These are phyloP conservation scores for Protea cynaroides DNA, from an alignment of 164 flowering plant species.

Conservation along the genomic window DNA sequence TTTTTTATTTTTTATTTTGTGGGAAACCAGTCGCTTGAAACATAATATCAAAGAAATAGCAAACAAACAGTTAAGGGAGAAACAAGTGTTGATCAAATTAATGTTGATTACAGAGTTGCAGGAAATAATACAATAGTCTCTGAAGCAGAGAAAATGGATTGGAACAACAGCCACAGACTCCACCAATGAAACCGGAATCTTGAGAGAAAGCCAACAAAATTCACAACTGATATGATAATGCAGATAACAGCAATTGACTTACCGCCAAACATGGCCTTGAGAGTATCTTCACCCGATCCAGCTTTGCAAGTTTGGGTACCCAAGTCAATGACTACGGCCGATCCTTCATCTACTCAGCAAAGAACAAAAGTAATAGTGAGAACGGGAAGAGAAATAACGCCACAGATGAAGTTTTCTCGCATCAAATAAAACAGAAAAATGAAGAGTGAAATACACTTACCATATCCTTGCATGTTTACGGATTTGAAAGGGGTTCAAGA, in stretches of 20 bases:
- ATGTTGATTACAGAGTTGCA: too few relatives aligned
- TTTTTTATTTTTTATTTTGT: too few relatives aligned
- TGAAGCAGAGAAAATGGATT: too few relatives aligned
- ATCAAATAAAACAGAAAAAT: background rate
- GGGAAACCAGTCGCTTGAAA: too few relatives aligned
- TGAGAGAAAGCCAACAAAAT: background rate
- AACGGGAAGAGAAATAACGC: background rate
- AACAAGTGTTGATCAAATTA: too few relatives aligned
- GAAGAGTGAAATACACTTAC: background rate
- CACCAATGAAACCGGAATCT: background rate
- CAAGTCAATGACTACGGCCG: slow-evolving; percentile 88
- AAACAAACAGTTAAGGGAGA: too few relatives aligned
- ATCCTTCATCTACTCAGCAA: slow-evolving; percentile 71
- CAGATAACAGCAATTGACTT: slow-evolving; percentile 11
- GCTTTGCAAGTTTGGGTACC: slow-evolving; percentile 99
- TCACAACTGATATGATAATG: background rate
- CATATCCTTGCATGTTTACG: slow-evolving; percentile 24
- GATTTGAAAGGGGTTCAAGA: background rate
- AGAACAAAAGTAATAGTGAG: background rate
- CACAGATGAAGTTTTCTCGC: background rate
- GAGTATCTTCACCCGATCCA: slow-evolving; percentile 99
- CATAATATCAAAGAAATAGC: too few relatives aligned
- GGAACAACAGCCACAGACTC: background rate
- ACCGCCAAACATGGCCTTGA: slow-evolving; percentile 97
- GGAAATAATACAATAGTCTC: too few relatives aligned